Conservation (phyloP, 2,329 filamentous ascomycete species). For the Periconia macrospinosa region DNA sequence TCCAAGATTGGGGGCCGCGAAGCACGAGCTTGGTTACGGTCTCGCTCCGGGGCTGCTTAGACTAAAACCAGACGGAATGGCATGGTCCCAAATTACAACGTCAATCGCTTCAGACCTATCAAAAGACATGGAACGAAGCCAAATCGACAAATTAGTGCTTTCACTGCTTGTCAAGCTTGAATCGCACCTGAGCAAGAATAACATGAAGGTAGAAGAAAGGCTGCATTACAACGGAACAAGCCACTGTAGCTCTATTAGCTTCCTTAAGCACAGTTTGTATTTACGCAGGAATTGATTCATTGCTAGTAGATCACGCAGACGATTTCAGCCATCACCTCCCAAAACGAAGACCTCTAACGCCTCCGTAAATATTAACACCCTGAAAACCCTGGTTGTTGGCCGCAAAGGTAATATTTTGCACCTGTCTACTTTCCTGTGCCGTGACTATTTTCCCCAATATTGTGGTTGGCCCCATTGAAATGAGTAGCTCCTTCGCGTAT, state of each 20-base stretch:
- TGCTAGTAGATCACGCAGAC: background rate
- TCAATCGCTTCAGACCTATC: too few species aligned
- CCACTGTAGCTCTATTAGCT: background rate
- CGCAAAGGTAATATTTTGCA: background rate
- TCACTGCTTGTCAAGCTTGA: background rate
- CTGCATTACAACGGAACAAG: background rate
- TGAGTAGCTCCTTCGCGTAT: constrained; percentile 8
- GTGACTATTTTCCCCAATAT: background rate
- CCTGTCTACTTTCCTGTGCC: background rate
- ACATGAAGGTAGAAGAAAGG: background rate
- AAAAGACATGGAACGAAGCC: too few species aligned
- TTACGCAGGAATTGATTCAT: background rate
- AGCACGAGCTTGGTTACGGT: too few species aligned
- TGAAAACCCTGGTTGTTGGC: background rate
- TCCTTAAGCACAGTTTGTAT: background rate
- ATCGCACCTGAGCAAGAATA: background rate
- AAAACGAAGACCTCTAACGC: constrained; percentile 1
- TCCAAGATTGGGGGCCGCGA: too few species aligned
- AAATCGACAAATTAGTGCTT: too few species aligned
- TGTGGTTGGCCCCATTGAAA: background rate
- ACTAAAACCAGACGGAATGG: too few species aligned
- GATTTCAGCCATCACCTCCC: background rate
- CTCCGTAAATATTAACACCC: background rate
- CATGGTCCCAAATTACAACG: too few species aligned
- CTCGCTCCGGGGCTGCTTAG: too few species aligned